Evolutionary conservation across 768 basidiomycete genomes (phyloP).

Genomic region (Suillus occidentalis): DNA sequence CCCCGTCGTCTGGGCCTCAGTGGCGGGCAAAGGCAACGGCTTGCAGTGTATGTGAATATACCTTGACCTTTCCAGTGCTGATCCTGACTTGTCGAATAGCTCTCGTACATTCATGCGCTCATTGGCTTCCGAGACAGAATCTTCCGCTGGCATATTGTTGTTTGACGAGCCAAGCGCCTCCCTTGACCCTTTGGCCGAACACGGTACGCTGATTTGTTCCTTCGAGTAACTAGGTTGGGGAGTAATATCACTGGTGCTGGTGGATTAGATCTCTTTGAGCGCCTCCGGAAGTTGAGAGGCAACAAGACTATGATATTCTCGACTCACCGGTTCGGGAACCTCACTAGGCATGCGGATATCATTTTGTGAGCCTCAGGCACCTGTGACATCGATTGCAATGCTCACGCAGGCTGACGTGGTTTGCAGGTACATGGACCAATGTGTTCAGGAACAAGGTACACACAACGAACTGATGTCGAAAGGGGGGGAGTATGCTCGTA

Average conservation of each 20-base stretch:
- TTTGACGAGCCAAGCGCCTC: constrained; percentile 77
- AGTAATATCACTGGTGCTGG: not conserved
- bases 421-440: constrained; percentile 66
- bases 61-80: not conserved
- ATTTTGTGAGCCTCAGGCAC: constrained; percentile 48
- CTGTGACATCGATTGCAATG: not conserved
- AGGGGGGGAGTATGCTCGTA: constrained; percentile 16
- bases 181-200: constrained; percentile 74
- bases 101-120: constrained; percentile 73
- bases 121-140: constrained; percentile 41
- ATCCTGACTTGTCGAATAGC: constrained; percentile 28
- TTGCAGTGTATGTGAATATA: constrained; percentile 53
- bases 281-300: constrained; percentile 64
- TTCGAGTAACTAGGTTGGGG: not conserved
- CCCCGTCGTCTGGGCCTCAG: constrained; percentile 43
- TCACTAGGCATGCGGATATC: constrained; percentile 69
- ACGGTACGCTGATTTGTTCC: constrained; percentile 38
- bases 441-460: constrained; percentile 65
- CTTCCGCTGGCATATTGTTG: constrained; percentile 56
- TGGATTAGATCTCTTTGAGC: constrained; percentile 60
- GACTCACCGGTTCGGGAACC: constrained; percentile 59
- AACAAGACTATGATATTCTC: constrained; percentile 85
- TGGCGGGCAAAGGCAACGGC: constrained; percentile 74
- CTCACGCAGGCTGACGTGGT: not conserved
- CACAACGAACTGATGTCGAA: constrained; percentile 53